phyloP scores from a whole-genome alignment of 257 asterid genomes.

The Solanum ossicruentum region DNA sequence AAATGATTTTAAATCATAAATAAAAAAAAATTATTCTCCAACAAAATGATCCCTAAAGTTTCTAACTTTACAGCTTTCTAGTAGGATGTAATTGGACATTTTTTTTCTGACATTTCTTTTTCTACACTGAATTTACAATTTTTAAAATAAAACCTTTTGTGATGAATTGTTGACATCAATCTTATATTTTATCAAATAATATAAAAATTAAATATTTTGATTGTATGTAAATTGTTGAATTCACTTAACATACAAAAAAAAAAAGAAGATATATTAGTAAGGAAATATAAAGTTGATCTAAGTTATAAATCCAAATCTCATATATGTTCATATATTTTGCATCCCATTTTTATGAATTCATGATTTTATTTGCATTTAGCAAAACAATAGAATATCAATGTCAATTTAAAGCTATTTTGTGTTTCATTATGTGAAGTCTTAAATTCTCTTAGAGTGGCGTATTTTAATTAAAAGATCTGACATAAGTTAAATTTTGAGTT shows the following conservation, averaged over 20 bases:
- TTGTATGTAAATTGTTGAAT: neutral
- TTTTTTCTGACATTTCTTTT: neutral
- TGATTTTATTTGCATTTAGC: neutral
- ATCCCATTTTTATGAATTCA: neutral
- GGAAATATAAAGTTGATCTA: too few species aligned
- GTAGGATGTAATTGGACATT: neutral
- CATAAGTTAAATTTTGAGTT: neutral
- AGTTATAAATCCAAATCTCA: neutral
- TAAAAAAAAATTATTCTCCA: neutral
- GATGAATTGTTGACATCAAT: neutral
- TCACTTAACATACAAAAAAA: neutral
- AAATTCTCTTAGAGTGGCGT: neutral
- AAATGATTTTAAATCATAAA: neutral
- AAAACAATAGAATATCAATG: neutral
- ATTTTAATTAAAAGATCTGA: neutral
- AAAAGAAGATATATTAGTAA: too few species aligned
- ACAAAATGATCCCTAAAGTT: neutral
- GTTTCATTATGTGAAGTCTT: neutral
- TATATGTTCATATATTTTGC: neutral
- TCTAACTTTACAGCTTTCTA: neutral
- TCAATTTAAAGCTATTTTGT: neutral
- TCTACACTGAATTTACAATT: neutral
- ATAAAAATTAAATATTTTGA: neutral
- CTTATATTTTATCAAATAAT: neutral
- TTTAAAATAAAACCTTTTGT: neutral